A percentile compares a stretch with the other conserved stretches of the same genome.
These are phyloP conservation scores for Paramecium biaurelia DNA, from an alignment of 73 alveolate genomes.

Conservation along the genomic window DNA sequence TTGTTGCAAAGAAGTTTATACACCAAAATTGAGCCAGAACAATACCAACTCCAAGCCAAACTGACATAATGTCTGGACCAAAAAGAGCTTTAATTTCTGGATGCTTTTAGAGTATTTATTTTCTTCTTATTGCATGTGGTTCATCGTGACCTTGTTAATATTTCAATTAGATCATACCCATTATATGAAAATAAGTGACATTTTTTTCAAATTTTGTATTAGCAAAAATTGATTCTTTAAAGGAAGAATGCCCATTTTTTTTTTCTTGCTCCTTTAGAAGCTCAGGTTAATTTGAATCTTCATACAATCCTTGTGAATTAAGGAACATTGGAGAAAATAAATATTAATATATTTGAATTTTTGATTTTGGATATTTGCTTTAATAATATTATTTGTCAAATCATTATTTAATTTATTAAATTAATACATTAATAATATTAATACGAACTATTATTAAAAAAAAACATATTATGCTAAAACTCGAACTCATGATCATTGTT, in stretches of 20 bases:
- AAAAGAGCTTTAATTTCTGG: conserved; percentile 49
- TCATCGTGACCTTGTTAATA: conserved; percentile 41
- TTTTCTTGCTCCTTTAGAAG: neutral
- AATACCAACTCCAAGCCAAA: conserved; percentile 18
- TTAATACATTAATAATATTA: neutral
- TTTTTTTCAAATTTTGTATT: conserved; percentile 46
- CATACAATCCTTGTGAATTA: neutral
- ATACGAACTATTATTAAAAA: neutral
- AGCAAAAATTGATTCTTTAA: neutral
- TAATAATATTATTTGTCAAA: neutral
- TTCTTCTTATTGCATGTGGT: conserved; percentile 60
- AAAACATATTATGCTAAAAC: neutral
- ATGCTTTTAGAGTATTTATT: conserved; percentile 33
- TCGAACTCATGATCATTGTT: neutral
- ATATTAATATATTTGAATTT: neutral
- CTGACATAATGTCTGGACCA: conserved; percentile 38
- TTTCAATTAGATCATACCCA: neutral
- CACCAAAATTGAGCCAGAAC: conserved; percentile 26
- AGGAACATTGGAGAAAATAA: neutral
- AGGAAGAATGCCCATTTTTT: neutral
- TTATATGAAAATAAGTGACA: conserved; percentile 51
- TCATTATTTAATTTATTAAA: neutral
- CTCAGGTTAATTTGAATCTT: neutral
- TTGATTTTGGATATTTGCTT: neutral
- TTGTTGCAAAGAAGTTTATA: neutral